A percentile compares a stretch with the other conserved stretches of the same genome.
Conservation (phyloP, 108 stramenopile species). For the Cyclotella cryptica region DNA sequence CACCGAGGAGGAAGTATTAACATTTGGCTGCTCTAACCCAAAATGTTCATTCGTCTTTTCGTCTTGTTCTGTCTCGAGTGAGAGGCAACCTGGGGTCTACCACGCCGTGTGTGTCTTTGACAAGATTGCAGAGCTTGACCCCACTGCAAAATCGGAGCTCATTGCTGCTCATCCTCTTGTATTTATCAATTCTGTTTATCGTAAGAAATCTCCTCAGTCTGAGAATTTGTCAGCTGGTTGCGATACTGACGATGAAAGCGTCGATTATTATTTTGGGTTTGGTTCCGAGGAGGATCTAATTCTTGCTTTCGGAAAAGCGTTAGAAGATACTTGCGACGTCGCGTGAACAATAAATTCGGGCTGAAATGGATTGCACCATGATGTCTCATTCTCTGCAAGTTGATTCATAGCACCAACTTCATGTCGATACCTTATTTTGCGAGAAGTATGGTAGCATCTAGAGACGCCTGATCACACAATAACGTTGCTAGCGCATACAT, state of each 20-base stretch:
- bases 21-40: slow-evolving; percentile 14
- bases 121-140: slow-evolving; percentile 11
- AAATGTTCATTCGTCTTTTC: slow-evolving; percentile 15
- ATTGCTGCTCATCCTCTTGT: slow-evolving; percentile 1
- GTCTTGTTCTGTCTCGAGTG: slow-evolving; percentile 23
- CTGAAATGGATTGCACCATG: too few species aligned
- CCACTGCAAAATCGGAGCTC: neutral
- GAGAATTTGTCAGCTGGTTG: neutral
- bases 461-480: too few species aligned
- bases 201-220: neutral
- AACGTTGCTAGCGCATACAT: too few species aligned
- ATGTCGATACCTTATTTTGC: too few species aligned
- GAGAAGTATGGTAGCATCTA: too few species aligned
- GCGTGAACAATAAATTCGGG: neutral
- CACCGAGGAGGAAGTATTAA: slow-evolving; percentile 20
- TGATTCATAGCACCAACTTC: too few species aligned
- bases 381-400: too few species aligned
- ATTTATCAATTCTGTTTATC: slow-evolving; percentile 17
- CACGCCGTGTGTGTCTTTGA: slow-evolving; percentile 18
- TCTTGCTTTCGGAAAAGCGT: slow-evolving; percentile 1
- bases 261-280: slow-evolving; percentile 5
- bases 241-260: slow-evolving; percentile 6
- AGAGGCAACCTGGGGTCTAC: slow-evolving; percentile 1
- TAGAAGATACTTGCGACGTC: slow-evolving; percentile 1
- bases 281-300: neutral